Evolutionary conservation across 495 filamentous ascomycete species (phyloP).

Genomic region (Penicillium silybi): DNA sequence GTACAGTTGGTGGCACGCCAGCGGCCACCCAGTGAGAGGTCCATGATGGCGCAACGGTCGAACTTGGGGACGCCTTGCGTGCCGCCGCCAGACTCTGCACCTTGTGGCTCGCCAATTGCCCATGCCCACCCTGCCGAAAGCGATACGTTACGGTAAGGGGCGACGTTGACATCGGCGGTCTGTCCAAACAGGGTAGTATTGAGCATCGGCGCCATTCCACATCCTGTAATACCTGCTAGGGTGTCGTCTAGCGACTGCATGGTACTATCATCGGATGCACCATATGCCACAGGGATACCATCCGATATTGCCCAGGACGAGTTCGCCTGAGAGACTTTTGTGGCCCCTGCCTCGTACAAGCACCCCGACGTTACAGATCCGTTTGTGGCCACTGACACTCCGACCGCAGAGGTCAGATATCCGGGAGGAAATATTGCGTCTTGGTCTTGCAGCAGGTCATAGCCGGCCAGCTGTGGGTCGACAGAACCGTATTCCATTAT

Average conservation of each 20-base stretch:
- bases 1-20: conserved; percentile 57
- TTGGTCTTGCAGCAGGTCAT: conserved; percentile 43
- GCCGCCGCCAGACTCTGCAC: conserved; percentile 26
- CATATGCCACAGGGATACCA: conserved; percentile 25
- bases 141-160: conserved; percentile 48
- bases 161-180: conserved; percentile 45
- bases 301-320: conserved; percentile 54
- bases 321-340: conserved; percentile 43
- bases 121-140: conserved; percentile 56
- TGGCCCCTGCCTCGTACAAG: conserved; percentile 39
- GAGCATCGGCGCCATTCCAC: conserved; percentile 56
- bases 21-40: conserved; percentile 41
- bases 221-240: conserved; percentile 45
- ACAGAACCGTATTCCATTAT: conserved; percentile 52
- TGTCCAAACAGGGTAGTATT: conserved; percentile 50
- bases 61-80: conserved; percentile 17
- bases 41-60: conserved; percentile 52
- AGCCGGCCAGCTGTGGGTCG: conserved; percentile 52
- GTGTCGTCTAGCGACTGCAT: conserved; percentile 27
- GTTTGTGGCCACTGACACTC: conserved; percentile 21
- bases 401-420: conserved; percentile 30
- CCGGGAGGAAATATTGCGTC: conserved; percentile 41
- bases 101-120: conserved; percentile 51
- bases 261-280: conserved; percentile 28
- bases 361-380: conserved; percentile 49